A percentile compares a stretch with the other conserved stretches of the same genome.
phyloP scores from a whole-genome alignment of 176 grass and related monocot species.

The Triticum aestivum region DNA sequence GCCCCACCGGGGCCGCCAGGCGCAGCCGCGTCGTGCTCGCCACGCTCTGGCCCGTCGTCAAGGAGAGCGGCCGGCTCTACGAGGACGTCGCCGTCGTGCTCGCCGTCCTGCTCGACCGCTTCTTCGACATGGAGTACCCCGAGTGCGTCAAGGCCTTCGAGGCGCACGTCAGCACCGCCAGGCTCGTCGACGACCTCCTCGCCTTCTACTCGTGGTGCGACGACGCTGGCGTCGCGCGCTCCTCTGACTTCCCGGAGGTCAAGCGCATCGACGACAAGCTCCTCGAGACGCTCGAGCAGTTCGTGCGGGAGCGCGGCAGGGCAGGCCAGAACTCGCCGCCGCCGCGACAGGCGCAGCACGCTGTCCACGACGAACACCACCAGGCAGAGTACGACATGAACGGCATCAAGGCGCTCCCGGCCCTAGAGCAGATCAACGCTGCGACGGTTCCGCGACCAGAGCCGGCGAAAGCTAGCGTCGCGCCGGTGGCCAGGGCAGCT shows the following conservation, averaged over 20 bases:
- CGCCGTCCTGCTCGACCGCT: slow-evolving; percentile 57
- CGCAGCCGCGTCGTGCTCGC: slow-evolving; percentile 51
- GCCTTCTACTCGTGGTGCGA: slow-evolving; percentile 66
- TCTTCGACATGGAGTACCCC: slow-evolving; percentile 84
- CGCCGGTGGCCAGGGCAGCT: not conserved
- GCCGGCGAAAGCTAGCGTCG: not conserved
- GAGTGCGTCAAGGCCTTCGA: slow-evolving; percentile 74
- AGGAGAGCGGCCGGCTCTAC: slow-evolving; percentile 58
- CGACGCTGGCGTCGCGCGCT: slow-evolving; percentile 43
- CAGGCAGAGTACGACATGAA: slow-evolving; percentile 24
- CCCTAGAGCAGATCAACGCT: slow-evolving; percentile 13
- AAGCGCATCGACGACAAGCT: slow-evolving; percentile 56
- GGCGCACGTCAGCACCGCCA: slow-evolving; percentile 53
- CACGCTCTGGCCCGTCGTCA: slow-evolving; percentile 34
- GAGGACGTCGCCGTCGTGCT: slow-evolving; percentile 49
- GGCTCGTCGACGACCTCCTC: slow-evolving; percentile 60
- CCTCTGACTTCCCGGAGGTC: slow-evolving; percentile 55
- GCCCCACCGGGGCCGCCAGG: slow-evolving; percentile 53
- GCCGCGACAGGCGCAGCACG: not conserved
- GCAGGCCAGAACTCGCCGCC: slow-evolving; percentile 36
- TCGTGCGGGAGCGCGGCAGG: slow-evolving; percentile 51
- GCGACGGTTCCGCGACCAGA: not conserved
- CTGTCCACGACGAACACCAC: not conserved
- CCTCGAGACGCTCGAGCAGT: slow-evolving; percentile 68
- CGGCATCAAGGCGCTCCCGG: slow-evolving; percentile 60